Conservation (phyloP, 2,329 filamentous ascomycete genomes). For the Magnaporthales sp. region DNA sequence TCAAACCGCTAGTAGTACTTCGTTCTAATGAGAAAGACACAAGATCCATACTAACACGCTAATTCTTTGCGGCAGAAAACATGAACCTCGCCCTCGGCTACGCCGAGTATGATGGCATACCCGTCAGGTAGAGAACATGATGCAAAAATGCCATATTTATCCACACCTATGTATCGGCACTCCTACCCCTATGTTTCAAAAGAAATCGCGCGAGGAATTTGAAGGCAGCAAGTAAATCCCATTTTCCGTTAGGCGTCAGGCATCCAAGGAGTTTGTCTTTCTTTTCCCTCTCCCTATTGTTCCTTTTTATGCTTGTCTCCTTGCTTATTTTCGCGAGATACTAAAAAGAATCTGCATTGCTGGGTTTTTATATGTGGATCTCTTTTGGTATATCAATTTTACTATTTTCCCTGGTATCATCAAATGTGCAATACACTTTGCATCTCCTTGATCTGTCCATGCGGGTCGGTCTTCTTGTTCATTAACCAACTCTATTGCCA, state of each 20-base stretch:
- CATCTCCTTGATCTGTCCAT: neutral
- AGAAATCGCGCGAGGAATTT: neutral
- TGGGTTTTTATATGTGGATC: neutral
- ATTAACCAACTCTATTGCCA: neutral
- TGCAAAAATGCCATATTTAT: neutral
- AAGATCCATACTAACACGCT: neutral
- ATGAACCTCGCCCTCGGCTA: constrained; percentile 91
- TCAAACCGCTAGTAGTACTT: constrained; percentile 3
- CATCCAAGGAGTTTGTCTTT: constrained; percentile 2
- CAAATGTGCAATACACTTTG: neutral
- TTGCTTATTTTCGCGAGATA: neutral
- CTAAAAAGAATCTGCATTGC: neutral
- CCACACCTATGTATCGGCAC: neutral
- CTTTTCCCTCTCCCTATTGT: neutral
- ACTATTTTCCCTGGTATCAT: neutral
- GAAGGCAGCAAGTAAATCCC: constrained; percentile 1
- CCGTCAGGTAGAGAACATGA: constrained; percentile 36
- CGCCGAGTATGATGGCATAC: constrained; percentile 82
- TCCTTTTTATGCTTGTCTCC: neutral
- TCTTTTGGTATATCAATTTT: neutral
- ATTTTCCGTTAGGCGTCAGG: neutral
- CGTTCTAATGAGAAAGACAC: constrained; percentile 7
- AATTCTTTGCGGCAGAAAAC: constrained; percentile 52
- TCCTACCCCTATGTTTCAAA: neutral
- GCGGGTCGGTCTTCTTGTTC: neutral